These are phyloP conservation scores for Vigna nakashimae DNA, from an alignment of 306 rosid genomes.

Conservation along the genomic window DNA sequence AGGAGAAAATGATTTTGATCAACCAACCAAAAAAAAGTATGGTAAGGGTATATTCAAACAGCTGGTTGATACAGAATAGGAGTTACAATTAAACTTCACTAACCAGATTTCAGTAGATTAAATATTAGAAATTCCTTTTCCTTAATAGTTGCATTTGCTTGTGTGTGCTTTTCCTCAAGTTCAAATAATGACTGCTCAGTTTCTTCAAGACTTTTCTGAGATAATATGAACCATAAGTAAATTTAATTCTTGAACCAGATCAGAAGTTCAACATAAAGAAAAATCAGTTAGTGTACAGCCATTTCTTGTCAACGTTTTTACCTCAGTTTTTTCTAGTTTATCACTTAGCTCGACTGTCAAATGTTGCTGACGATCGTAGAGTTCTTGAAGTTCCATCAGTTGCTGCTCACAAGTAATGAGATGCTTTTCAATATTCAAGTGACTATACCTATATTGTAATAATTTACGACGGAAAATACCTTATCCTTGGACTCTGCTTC, in stretches of 20 bases:
- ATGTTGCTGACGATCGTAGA: constrained; percentile 82
- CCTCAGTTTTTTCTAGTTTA: constrained; percentile 91
- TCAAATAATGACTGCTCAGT: constrained; percentile 77
- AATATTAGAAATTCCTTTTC: constrained; percentile 92
- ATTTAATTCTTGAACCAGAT: constrained; percentile 31
- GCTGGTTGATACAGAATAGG: not conserved
- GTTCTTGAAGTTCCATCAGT: constrained; percentile 90
- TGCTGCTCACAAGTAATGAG: constrained; percentile 62
- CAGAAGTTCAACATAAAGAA: constrained; percentile 37
- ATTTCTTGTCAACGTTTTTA: constrained; percentile 28
- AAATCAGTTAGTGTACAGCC: not conserved
- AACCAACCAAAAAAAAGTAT: constrained; percentile 2
- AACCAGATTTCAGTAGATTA: constrained; percentile 93
- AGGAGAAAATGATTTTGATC: constrained; percentile 11
- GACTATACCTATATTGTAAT: constrained; percentile 31
- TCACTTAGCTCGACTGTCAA: constrained; percentile 79
- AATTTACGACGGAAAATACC: constrained; percentile 56
- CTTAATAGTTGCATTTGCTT: constrained; percentile 90
- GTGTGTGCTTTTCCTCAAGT: constrained; percentile 92
- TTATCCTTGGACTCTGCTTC: constrained; percentile 92
- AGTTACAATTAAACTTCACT: constrained; percentile 38
- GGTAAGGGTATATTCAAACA: not conserved
- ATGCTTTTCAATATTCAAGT: constrained; percentile 34
- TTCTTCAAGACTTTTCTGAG: constrained; percentile 86
- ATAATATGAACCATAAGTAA: constrained; percentile 36